These are phyloP conservation scores for Exobasidium rhododendri DNA, from an alignment of 1,284 basidiomycete genomes.

Conservation along the genomic window DNA sequence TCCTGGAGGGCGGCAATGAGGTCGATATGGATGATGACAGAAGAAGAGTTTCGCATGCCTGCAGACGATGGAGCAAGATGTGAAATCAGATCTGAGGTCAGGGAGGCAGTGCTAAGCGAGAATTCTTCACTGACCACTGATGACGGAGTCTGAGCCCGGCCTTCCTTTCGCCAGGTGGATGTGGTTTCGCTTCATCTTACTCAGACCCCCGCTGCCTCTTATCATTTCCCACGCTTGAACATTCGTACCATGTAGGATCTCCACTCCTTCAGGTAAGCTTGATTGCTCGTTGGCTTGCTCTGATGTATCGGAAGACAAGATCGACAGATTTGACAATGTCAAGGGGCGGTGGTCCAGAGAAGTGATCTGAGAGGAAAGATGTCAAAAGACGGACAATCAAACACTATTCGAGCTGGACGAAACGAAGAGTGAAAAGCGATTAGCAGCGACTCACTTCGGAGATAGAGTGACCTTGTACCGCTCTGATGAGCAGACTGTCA, in stretches of 20 bases:
- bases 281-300: constrained; percentile 1
- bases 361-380: constrained; percentile 13
- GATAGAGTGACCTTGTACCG: constrained; percentile 89
- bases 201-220: constrained; percentile 63
- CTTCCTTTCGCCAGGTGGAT: constrained; percentile 75
- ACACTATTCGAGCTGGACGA: too few species aligned
- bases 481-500: constrained; percentile 67
- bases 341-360: constrained; percentile 29
- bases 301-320: constrained; percentile 13
- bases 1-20: constrained; percentile 67
- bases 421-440: too few species aligned
- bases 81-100: constrained; percentile 3
- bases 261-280: constrained; percentile 5
- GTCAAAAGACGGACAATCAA: too few species aligned
- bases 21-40: constrained; percentile 73
- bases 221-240: constrained; percentile 58
- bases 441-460: constrained; percentile 61
- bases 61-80: too few species aligned
- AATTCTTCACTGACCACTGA: constrained; percentile 64
- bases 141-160: constrained; percentile 63
- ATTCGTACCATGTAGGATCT: constrained; percentile 44
- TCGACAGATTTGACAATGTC: constrained; percentile 26
- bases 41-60: constrained; percentile 74
- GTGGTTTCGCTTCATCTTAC: constrained; percentile 80
- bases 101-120: too few species aligned